Conservation (phyloP, 768 basidiomycete species). For the Hericium erinaceus region DNA sequence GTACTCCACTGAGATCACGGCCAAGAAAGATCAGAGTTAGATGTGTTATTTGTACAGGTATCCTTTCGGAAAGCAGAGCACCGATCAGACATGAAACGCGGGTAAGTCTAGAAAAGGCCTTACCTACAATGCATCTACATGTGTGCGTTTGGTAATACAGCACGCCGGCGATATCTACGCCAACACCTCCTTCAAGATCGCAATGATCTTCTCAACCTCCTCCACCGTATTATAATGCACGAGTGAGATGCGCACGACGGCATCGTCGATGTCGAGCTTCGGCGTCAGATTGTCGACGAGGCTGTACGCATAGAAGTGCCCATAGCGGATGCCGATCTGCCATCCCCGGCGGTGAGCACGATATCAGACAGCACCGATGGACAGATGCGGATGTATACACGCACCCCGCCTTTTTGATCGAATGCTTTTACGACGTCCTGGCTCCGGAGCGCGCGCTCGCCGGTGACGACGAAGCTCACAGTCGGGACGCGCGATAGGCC, state of each 20-base stretch:
- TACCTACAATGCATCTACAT: too few species aligned
- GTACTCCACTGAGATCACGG: too few species aligned
- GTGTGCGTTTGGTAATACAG: too few species aligned
- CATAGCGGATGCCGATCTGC: constrained; percentile 71
- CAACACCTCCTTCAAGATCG: constrained; percentile 43
- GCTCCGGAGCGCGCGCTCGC: constrained; percentile 46
- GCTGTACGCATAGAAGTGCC: constrained; percentile 71
- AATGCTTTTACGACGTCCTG: constrained; percentile 54
- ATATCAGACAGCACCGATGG: background rate
- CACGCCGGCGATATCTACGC: constrained; percentile 2
- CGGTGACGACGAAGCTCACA: constrained; percentile 61
- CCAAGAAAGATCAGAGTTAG: too few species aligned
- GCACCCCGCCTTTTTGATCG: constrained; percentile 53
- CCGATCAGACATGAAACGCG: too few species aligned
- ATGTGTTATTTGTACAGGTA: too few species aligned
- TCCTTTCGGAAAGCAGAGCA: too few species aligned
- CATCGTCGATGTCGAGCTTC: constrained; percentile 50
- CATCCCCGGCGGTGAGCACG: background rate
- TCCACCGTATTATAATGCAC: constrained; percentile 75
- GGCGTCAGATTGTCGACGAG: constrained; percentile 45
- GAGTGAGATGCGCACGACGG: constrained; percentile 64
- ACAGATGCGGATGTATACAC: constrained; percentile 17
- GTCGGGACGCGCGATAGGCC: constrained; percentile 50
- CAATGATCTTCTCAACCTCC: constrained; percentile 55
- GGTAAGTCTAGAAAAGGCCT: too few species aligned